Evolutionary conservation across 495 filamentous ascomycete species (phyloP), one percentile per base, ranked within the genome.

Genomic region (Penicillium crystallinum): DNA sequence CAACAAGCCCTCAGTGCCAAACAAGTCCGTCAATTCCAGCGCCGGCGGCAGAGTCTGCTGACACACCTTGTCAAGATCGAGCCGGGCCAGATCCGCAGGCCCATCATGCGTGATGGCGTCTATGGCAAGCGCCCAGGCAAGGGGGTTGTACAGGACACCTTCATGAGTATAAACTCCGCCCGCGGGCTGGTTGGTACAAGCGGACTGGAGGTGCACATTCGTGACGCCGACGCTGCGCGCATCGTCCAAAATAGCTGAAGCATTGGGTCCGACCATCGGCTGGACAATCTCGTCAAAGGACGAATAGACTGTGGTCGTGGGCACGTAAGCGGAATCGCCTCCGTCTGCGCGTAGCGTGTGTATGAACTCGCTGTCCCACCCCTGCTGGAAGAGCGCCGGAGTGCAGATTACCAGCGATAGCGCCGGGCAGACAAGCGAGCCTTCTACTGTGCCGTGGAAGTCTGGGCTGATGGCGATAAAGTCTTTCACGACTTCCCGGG

Each of bases 261-360:
- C n/a, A n/a, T n/a, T n/a, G n/a, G n/a, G n/a, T n/a, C n/a, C n/a
- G n/a, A 27, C 46, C 56, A 72, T 64, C 27, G 75, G 76, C 55
- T 75, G 61, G 10, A 78, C 71, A 55, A 80, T 63, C 46, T 78
- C 59, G 64, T 80, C 75, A 29, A 63, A 61, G 35, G 59, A 53
- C 11, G 66, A 69, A 61, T 73, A 80, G 17, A 79, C 45, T 1
- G 62, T 76, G 0, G 77, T 80, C 0, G 77, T 79, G 10, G 77
- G 75, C 7, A 79, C 71, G 46, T 78, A 79, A 7, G 77, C 72
- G 2, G 69, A 68, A 42, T 78, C 75, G 8, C 77, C 75, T 25
- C 63, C 68, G 33, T 70, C 59, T 4, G 34, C 31, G 14, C 76
- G 56, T 9, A 77, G 57, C 0, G 59, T 68, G 22, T 46, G 54